Evolutionary conservation across 805 yeast species (phyloP), one percentile per base, ranked within the genome.

Genomic region (Yamadazyma scolyti): DNA sequence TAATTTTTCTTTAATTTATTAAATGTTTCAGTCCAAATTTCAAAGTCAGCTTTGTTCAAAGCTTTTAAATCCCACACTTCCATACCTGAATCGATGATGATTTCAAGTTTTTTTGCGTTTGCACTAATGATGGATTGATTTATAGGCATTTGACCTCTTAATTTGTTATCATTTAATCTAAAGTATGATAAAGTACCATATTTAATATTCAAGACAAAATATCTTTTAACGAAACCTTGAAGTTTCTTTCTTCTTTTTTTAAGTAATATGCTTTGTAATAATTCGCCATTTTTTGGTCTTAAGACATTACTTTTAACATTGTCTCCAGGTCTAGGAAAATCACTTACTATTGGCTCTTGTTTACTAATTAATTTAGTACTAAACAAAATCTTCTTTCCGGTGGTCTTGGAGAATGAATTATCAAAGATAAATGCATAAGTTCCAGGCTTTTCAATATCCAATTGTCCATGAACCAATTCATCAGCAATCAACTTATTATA

Each of bases 131-230:
- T 83, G 3, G 95, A 79, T 28, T 82, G 71, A 31, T 74, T 77
- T 28, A 93, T 77, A 21, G 90, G 94, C 86, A 93, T 87, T 48
- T 86, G 88, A 34, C 98, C 98, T 34, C 97, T 71, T 28, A 86
- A 70, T 43, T 79, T 78, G 45, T 79, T 75, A 24, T 86, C 77
- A 28, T 78, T 76, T 26, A 75, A 79, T 54, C 82, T 79, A 52
- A 82, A 86, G 55, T 93, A 93, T 25, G 87, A 84, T 27, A 93
- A 67, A 2, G 90, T 77, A 15, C 95, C 93, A 44, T 82, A 79
- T 52, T 79, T 79, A 61, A 79, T 75, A 54, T 89, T 94, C 37
- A 93, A 72, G 1, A 83, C 73, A 52, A 93, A 93, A 54, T 79
- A 88, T 30, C 98, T 66, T 49, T 83, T 82, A 23, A 83, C 81